Conservation (phyloP, 1,139 yeast species). For the Schizosaccharomyces versatilis region DNA sequence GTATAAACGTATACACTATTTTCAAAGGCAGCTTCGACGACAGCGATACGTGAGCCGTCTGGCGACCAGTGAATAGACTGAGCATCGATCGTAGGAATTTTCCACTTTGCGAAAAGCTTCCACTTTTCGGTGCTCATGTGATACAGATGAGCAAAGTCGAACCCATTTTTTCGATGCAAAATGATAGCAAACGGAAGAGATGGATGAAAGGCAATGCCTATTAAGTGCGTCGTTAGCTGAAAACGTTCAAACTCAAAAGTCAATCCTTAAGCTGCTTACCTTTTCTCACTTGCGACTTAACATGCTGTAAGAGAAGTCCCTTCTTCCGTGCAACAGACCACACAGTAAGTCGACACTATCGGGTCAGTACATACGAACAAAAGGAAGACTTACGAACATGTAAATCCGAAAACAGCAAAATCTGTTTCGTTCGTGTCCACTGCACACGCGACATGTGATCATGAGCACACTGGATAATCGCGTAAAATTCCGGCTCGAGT, state of each 20-base stretch:
- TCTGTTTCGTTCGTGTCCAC: neutral
- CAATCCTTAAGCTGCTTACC: neutral
- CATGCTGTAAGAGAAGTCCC: neutral
- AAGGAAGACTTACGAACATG: neutral
- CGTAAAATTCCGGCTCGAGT: neutral
- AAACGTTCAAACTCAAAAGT: neutral
- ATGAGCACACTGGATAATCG: neutral
- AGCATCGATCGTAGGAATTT: conserved; percentile 11
- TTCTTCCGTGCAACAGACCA: neutral
- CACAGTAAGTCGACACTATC: neutral
- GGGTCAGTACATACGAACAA: neutral
- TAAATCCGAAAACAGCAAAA: neutral
- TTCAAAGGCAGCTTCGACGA: conserved; percentile 11
- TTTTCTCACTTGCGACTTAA: neutral
- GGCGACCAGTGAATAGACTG: conserved; percentile 14
- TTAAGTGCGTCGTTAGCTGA: neutral
- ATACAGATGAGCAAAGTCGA: neutral
- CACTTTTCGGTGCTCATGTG: conserved; percentile 1
- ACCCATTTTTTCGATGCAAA: neutral
- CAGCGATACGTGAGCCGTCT: conserved; percentile 14
- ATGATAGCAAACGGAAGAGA: neutral
- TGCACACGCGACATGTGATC: neutral
- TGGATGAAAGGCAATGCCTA: neutral
- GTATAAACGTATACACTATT: conserved; percentile 12
- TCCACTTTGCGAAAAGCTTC: conserved; percentile 3